Evolutionary conservation across 2,329 filamentous ascomycete genomes (phyloP), one percentile per base, ranked within the genome.

Genomic region (Scleromitrula shiraiana): DNA sequence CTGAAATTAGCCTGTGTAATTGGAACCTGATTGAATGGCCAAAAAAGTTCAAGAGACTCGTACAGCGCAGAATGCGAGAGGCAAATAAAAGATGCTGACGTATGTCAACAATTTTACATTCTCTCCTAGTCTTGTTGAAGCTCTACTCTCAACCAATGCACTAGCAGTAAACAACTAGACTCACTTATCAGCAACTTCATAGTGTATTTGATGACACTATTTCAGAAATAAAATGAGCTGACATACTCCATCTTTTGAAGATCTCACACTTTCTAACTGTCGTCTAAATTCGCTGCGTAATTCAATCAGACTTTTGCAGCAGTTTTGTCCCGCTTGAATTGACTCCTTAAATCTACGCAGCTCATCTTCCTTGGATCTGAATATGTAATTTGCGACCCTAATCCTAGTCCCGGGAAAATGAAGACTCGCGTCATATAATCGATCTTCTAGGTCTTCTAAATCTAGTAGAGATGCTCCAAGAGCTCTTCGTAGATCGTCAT

Each of bases 1-100:
- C 15, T 10, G 15, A 27, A 7, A 7, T 29, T 20, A 20, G 24
- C 14, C n/a, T n/a, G n/a, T n/a, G n/a, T n/a, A n/a, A n/a, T n/a
- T n/a, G 15, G 24, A 5, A n/a, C 15, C 10, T 3, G 2, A 24
- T 15, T 24, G 12, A n/a, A 14, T 24, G 1, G 5, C 6, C 2
- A n/a, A 22, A 8, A 15, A n/a, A 1, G n/a, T n/a, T n/a, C n/a
- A 24, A 24, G 14, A 9, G 14, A 10, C 14, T 15, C 7, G n/a
- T 53, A 53, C 52, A 7, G 39, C 44, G 46, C 59, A 63, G 40
- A 66, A 65, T 4, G 61, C 59, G 8, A 68, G 50, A 0, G 66
- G 66, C 1, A 68, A 55, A 41, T 64, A 68, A 37, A 67, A 67
- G 8, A 68, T 65, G 43, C 63, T 67, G 14, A 68, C 63, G 26